Conservation (phyloP, 2,329 filamentous ascomycete species). For the Whalleya microplaca region DNA sequence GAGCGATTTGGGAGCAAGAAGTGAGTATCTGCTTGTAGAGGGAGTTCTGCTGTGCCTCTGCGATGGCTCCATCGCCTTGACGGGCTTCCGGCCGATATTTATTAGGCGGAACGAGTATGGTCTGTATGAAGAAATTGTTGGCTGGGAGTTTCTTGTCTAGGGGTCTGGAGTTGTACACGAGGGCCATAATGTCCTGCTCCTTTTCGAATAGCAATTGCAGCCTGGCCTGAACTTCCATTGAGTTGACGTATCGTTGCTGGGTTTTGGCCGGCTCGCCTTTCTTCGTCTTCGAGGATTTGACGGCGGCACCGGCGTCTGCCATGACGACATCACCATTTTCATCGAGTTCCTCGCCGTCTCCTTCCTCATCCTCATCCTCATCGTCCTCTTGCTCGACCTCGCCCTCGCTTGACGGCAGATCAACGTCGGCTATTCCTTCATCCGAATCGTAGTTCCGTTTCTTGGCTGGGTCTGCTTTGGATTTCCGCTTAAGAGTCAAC, state of each 20-base stretch:
- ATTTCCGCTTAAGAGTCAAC: constrained; percentile 56
- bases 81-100: constrained; percentile 85
- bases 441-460: constrained; percentile 57
- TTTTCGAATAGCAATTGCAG: constrained; percentile 81
- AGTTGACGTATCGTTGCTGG: constrained; percentile 75
- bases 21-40: constrained; percentile 85
- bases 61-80: constrained; percentile 78
- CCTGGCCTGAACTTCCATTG: constrained; percentile 80
- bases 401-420: constrained; percentile 50
- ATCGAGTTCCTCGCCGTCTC: constrained; percentile 51
- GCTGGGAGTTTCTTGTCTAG: constrained; percentile 66
- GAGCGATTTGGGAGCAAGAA: constrained; percentile 71
- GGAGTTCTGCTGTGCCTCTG: constrained; percentile 86
- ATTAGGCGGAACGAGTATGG: constrained; percentile 88
- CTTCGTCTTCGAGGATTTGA: constrained; percentile 38
- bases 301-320: constrained; percentile 48
- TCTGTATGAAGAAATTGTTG: constrained; percentile 93
- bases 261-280: constrained; percentile 41
- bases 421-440: constrained; percentile 72
- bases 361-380: constrained; percentile 47
- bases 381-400: constrained; percentile 46
- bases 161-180: constrained; percentile 83
- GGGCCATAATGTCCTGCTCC: constrained; percentile 79
- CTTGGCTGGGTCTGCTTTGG: constrained; percentile 37
- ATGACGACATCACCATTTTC: constrained; percentile 63